A percentile compares a stretch with the other conserved stretches of the same genome.
Conservation (phyloP, 306 rosid genomes). For the Fragaria nilgerrensis region DNA sequence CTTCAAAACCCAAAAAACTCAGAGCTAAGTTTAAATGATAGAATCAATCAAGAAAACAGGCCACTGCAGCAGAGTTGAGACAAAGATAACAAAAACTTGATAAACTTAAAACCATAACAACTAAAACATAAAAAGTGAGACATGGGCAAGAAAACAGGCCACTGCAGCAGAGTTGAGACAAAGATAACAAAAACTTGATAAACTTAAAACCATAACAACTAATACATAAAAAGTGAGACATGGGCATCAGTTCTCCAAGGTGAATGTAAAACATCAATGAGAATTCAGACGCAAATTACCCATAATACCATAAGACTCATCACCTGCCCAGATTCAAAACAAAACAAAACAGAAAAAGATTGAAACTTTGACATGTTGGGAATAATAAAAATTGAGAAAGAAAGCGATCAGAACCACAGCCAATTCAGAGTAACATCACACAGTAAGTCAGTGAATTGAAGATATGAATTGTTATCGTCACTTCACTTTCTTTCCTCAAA, state of each 20-base stretch:
- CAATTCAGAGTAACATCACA: slow-evolving; percentile 8
- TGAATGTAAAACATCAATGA: slow-evolving; percentile 7
- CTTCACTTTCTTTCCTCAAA: background rate
- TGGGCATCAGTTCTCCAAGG: slow-evolving; percentile 10
- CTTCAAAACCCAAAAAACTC: background rate
- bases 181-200: background rate
- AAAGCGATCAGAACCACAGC: slow-evolving; percentile 14
- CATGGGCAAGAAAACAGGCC: background rate
- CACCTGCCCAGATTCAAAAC: background rate
- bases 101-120: background rate
- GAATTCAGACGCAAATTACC: slow-evolving; percentile 6
- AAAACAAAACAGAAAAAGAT: background rate
- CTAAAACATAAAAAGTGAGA: background rate
- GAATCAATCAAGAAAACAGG: background rate
- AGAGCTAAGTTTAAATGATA: no score
- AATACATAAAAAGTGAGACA: background rate
- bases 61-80: background rate
- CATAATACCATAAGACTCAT: slow-evolving; percentile 1
- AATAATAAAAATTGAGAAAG: background rate
- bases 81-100: background rate
- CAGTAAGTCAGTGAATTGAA: slow-evolving; percentile 5
- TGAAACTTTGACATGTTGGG: background rate
- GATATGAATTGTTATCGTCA: background rate
- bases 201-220: background rate
- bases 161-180: background rate